Conservation (phyloP, 257 asterid genomes). For the Lithospermum erythrorhizon region DNA sequence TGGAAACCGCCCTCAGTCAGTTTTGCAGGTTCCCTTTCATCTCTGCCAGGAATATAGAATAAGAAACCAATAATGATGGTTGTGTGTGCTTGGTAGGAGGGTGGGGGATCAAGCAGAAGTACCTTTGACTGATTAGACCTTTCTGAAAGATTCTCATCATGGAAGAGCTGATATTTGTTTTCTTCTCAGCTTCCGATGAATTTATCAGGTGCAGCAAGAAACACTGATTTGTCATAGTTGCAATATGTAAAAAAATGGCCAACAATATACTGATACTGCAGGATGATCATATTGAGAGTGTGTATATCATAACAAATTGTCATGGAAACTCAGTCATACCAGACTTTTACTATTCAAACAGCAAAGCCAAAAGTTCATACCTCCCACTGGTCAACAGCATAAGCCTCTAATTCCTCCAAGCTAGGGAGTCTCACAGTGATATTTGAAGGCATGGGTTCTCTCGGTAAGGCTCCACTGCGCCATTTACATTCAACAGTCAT, state of each 20-base stretch:
- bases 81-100: not conserved
- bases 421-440: constrained; percentile 80
- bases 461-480: constrained; percentile 83
- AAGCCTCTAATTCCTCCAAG: constrained; percentile 77
- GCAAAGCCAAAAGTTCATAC: constrained; percentile 36
- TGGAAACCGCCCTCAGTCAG: constrained; percentile 98
- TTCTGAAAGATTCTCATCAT: constrained; percentile 97
- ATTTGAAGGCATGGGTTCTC: constrained; percentile 87
- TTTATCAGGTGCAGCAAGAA: constrained; percentile 95
- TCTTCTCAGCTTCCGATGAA: constrained; percentile 73
- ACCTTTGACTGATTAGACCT: constrained; percentile 89
- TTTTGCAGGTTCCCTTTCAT: constrained; percentile 68
- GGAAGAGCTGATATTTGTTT: constrained; percentile 77
- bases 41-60: constrained; percentile 46
- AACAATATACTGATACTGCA: constrained; percentile 24
- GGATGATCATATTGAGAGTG: constrained; percentile 16
- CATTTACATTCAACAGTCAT: constrained; percentile 21
- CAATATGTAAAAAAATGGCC: constrained; percentile 34
- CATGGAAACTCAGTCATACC: not conserved
- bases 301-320: constrained; percentile 11
- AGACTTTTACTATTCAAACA: constrained; percentile 11
- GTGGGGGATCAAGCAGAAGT: constrained; percentile 11
- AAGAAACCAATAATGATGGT: not conserved
- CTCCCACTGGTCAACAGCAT: constrained; percentile 94
- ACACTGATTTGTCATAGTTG: constrained; percentile 49